phyloP scores from a whole-genome alignment of 176 grass and related monocot genomes.

The Zoysia japonica region DNA sequence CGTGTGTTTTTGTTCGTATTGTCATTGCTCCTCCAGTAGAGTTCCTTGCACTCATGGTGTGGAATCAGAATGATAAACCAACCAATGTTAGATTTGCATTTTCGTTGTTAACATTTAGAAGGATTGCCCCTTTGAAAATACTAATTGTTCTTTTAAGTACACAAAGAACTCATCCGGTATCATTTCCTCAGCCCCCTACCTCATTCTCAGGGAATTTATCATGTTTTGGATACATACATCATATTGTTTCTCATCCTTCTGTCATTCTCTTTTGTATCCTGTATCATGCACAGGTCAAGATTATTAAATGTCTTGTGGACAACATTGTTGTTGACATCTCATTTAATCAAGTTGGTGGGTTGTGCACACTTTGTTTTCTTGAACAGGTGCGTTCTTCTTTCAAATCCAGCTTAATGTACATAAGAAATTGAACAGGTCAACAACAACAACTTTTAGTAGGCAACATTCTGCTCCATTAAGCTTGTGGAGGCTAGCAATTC shows the following conservation, averaged over 20 bases:
- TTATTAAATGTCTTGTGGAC: constrained; percentile 96
- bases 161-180: background rate
- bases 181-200: background rate
- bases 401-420: constrained; percentile 22
- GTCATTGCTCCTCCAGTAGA: background rate
- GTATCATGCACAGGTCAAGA: constrained; percentile 74
- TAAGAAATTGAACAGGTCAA: background rate
- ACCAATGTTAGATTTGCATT: background rate
- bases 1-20: constrained; percentile 4
- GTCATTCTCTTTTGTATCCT: constrained; percentile 34
- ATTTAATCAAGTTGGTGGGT: constrained; percentile 96
- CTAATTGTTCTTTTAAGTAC: constrained; percentile 3
- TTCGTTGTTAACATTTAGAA: constrained; percentile 10
- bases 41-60: constrained; percentile 7
- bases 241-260: constrained; percentile 7
- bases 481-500: no score
- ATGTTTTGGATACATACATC: constrained; percentile 10
- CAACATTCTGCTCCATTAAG: no score
- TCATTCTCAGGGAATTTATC: background rate
- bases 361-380: constrained; percentile 97
- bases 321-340: constrained; percentile 98
- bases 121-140: constrained; percentile 10
- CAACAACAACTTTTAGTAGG: no score
- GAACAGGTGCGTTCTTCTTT: constrained; percentile 66
- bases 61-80: background rate